Conservation (phyloP, 768 basidiomycete genomes). For the Lentinula boryana region DNA sequence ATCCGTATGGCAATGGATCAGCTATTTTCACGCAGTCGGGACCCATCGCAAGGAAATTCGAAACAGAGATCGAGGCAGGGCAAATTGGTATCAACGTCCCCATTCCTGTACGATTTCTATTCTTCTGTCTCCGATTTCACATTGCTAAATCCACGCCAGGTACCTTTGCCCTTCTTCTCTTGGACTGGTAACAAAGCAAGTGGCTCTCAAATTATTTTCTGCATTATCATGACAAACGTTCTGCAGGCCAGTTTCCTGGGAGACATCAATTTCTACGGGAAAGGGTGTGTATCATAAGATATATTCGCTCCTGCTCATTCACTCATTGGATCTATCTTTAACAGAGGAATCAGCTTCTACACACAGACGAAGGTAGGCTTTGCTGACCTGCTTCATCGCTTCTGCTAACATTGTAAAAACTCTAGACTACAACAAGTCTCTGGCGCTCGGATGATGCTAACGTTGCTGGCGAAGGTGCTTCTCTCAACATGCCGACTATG, state of each 20-base stretch:
- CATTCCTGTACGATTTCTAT: slow-evolving; percentile 78
- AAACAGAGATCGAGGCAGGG: slow-evolving; percentile 80
- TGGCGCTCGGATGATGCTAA: slow-evolving; percentile 86
- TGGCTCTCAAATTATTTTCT: slow-evolving; percentile 44
- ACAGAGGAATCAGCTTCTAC: slow-evolving; percentile 85
- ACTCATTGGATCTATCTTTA: background rate
- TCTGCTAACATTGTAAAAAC: background rate
- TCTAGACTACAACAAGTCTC: slow-evolving; percentile 85
- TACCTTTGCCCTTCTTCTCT: background rate
- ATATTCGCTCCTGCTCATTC: background rate
- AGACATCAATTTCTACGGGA: slow-evolving; percentile 89
- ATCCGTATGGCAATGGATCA: slow-evolving; percentile 89
- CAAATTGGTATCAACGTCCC: slow-evolving; percentile 93
- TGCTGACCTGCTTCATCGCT: background rate
- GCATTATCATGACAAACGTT: background rate
- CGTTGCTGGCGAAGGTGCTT: slow-evolving; percentile 6
- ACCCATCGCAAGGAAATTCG: slow-evolving; percentile 91
- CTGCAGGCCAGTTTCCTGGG: slow-evolving; percentile 52
- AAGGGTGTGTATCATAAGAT: slow-evolving; percentile 23
- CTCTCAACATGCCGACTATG: slow-evolving; percentile 6
- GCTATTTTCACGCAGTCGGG: slow-evolving; percentile 97
- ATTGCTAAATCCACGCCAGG: background rate
- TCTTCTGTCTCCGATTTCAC: background rate
- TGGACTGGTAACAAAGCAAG: slow-evolving; percentile 13
- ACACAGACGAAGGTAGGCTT: slow-evolving; percentile 79